Evolutionary conservation across 768 basidiomycete genomes (phyloP).

Genomic region (Leccinum rimulosum): DNA sequence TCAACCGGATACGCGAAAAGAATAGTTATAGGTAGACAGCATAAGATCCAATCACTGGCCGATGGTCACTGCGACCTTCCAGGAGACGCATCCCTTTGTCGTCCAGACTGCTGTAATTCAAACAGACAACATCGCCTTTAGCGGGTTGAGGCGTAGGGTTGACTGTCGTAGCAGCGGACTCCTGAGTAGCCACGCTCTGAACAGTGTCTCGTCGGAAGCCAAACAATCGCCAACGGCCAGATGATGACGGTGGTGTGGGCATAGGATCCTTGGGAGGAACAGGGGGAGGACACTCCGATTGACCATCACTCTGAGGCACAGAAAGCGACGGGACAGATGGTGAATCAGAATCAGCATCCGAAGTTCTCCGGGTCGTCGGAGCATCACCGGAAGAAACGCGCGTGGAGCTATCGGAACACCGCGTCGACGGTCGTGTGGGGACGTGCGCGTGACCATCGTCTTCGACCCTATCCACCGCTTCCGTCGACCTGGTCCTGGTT

Average conservation of each 20-base stretch:
- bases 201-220: conserved; percentile 44
- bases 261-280: conserved; percentile 28
- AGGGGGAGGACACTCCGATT: conserved; percentile 27
- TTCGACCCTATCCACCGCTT: conserved; percentile 19
- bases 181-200: conserved; percentile 28
- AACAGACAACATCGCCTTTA: conserved; percentile 71
- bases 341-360: conserved; percentile 10
- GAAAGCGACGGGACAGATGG: conserved; percentile 14
- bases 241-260: conserved; percentile 25
- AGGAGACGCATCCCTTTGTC: conserved; percentile 73
- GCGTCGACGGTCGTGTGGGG: conserved; percentile 12
- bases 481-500: conserved; percentile 27
- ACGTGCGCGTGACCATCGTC: not conserved
- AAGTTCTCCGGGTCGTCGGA: conserved; percentile 5
- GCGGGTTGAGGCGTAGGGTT: conserved; percentile 32
- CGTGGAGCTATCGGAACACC: conserved; percentile 12
- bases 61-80: conserved; percentile 79
- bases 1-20: not conserved
- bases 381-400: conserved; percentile 16
- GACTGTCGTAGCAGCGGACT: conserved; percentile 20
- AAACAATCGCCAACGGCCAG: conserved; percentile 49
- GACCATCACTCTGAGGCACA: conserved; percentile 11
- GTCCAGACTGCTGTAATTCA: conserved; percentile 70
- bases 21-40: conserved; percentile 55
- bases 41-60: conserved; percentile 82